Conservation (phyloP, 345 rosid genomes). For the Eucalyptus sideroxylon region DNA sequence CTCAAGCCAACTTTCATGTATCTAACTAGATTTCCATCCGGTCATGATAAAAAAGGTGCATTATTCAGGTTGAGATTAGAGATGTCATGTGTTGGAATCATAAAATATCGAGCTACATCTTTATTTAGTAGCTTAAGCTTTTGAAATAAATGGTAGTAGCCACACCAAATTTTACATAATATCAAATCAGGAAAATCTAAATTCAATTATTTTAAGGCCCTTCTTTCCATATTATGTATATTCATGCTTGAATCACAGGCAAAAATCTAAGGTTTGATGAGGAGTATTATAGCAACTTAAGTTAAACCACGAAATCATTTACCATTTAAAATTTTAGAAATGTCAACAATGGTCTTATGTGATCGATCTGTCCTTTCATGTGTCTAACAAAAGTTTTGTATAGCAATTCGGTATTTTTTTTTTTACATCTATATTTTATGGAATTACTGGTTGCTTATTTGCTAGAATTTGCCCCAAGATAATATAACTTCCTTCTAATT, state of each 20-base stretch:
- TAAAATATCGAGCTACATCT: neutral
- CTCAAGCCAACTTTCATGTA: neutral
- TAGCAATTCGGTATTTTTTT: neutral
- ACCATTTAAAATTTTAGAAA: neutral
- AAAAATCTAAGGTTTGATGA: neutral
- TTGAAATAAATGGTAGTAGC: neutral
- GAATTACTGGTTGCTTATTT: neutral
- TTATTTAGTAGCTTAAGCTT: neutral
- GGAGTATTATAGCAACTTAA: neutral
- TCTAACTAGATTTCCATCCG: neutral
- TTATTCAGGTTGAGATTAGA: neutral
- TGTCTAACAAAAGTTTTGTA: neutral
- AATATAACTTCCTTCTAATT: neutral
- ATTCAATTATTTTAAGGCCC: neutral
- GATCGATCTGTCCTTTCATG: neutral
- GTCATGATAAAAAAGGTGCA: fast-evolving
- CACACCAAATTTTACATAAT: neutral
- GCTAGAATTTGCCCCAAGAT: neutral
- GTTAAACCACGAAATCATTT: neutral
- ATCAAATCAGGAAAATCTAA: neutral
- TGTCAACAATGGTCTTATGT: neutral
- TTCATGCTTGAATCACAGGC: neutral
- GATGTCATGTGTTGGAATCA: neutral
- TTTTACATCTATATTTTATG: neutral
- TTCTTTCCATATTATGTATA: neutral